Conservation (phyloP, 1,139 yeast species). For the Pichia sp. region DNA sequence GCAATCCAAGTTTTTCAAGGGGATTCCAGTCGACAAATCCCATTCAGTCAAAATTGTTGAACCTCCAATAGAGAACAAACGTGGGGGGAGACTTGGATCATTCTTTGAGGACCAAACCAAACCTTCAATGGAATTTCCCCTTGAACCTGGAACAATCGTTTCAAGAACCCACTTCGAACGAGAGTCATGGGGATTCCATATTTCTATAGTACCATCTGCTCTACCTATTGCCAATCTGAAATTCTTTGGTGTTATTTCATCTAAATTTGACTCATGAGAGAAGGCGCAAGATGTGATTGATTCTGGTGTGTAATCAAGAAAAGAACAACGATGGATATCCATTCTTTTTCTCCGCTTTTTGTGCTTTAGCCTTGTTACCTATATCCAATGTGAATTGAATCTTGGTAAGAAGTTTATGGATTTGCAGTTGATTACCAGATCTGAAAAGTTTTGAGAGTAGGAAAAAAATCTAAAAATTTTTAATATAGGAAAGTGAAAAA, state of each 20-base stretch:
- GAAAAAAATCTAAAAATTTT: not conserved
- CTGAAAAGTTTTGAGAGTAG: not conserved
- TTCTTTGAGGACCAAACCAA: conserved; percentile 66
- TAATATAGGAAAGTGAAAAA: not conserved
- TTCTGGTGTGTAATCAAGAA: conserved; percentile 85
- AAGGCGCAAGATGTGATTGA: conserved; percentile 81
- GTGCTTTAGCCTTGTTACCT: not conserved
- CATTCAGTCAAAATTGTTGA: conserved; percentile 90
- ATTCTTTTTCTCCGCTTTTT: conserved; percentile 33
- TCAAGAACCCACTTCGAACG: conserved; percentile 54
- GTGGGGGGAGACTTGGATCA: conserved; percentile 36
- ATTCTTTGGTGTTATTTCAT: conserved; percentile 51
- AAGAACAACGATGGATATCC: conserved; percentile 89
- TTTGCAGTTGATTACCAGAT: not conserved
- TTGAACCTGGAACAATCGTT: conserved; percentile 69
- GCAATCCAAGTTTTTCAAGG: conserved; percentile 76
- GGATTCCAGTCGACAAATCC: conserved; percentile 74
- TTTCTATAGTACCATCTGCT: conserved; percentile 90
- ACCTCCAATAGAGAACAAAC: conserved; percentile 92
- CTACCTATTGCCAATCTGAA: conserved; percentile 88
- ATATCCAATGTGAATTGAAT: not conserved
- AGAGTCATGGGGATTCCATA: conserved; percentile 75
- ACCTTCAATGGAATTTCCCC: conserved; percentile 84
- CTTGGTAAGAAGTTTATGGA: not conserved
- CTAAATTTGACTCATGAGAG: conserved; percentile 48